Evolutionary conservation across 495 filamentous ascomycete species (phyloP), one percentile per base, ranked within the genome.

Genomic region (Jackrogersella multiformis): DNA sequence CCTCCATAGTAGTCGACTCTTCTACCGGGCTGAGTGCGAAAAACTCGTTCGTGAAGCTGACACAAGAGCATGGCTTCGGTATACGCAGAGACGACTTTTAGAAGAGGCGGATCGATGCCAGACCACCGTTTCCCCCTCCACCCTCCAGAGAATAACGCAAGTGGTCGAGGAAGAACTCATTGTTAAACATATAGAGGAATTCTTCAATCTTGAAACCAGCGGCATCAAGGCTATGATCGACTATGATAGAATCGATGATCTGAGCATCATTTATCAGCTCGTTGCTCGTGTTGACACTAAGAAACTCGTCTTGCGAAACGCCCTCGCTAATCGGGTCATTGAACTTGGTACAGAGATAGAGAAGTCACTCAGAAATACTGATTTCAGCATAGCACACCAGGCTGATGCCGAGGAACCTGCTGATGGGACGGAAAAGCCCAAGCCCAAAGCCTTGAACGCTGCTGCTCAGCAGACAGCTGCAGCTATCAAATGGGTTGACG

Each of bases 401-500:
- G 79, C 77, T 48, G 75, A 73, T 30, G 74, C 74, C 1, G 84
- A 82, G 3, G 85, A 84, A 44, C 77, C 79, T 6, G 84, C 84
- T 23, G 79, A 81, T 26, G 80, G 75, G 8, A 76, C 79, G 30
- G 80, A 78, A 45, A 82, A 80, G 61, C n/a, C 76, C 8, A 81
- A 81, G 38, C 38, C 76, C 0, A 79, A 78, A 56, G 30, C 76
- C 0, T 63, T 81, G 9, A 80, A 70, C 55, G 77, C 80, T 16
- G 73, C 82, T 0, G 81, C 82, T n/a, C 83, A 84, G 58, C 76
- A 78, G 66, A 98, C 96, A 1, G 81, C 84, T 4, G 88, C 92
- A 0, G 96, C 95, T 0, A 92, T 98, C 70, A 90, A 91, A 66
- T 99, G 95, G 95, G 96, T 99, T 2, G 91, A 96, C 67, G 92